These are phyloP conservation scores for Spathaspora arborariae DNA, from an alignment of 805 yeast species.

Conservation along the genomic window DNA sequence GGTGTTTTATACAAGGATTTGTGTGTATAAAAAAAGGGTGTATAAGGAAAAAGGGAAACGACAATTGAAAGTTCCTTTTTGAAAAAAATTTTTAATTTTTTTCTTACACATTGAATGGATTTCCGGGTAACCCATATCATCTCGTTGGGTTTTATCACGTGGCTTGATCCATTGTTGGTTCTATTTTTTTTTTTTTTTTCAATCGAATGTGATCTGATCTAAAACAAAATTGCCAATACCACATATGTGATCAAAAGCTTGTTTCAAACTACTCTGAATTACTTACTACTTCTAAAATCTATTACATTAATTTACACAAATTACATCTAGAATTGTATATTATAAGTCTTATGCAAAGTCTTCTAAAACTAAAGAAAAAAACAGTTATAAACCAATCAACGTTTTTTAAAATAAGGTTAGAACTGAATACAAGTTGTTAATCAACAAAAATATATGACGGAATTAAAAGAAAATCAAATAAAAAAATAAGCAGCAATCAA, in stretches of 20 bases:
- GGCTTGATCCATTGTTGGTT: neutral
- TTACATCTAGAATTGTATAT: neutral
- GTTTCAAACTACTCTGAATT: too few species aligned
- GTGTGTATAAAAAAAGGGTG: neutral
- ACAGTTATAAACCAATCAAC: slow-evolving; percentile 4
- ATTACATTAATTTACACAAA: neutral
- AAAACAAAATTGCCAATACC: neutral
- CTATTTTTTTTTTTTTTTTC: too few species aligned
- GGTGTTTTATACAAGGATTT: neutral
- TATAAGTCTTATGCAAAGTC: neutral
- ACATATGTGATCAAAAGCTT: too few species aligned
- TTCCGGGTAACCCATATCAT: slow-evolving; percentile 1
- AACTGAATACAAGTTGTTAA: too few species aligned
- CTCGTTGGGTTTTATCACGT: neutral
- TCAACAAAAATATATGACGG: neutral
- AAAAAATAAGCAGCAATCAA: neutral
- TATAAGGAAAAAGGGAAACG: neutral
- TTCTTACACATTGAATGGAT: neutral
- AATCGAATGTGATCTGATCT: neutral
- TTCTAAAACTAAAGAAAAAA: neutral
- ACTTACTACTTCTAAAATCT: too few species aligned
- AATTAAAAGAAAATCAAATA: neutral
- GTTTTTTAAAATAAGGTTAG: neutral
- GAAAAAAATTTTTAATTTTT: neutral
- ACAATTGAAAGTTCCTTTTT: neutral